Percentiles rank a stretch among this genome's conserved stretches.
Conservation (phyloP, 768 basidiomycete genomes). For the Suillus spraguei region DNA sequence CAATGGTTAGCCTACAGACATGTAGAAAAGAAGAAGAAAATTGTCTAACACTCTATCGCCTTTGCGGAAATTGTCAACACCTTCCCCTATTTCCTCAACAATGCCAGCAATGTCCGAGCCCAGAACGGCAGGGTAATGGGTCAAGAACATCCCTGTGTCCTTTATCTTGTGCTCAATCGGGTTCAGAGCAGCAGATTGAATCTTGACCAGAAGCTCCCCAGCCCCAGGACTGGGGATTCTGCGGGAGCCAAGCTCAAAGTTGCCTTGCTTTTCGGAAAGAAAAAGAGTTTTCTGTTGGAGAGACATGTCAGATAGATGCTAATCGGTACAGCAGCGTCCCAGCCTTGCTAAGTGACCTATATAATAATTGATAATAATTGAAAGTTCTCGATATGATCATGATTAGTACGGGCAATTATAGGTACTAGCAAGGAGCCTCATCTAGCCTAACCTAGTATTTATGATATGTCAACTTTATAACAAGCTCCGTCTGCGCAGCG, state of each 20-base stretch:
- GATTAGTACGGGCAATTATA: too few species aligned
- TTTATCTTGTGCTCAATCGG: conserved; percentile 49
- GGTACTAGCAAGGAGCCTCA: too few species aligned
- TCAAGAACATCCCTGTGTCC: conserved; percentile 31
- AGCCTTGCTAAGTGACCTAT: too few species aligned
- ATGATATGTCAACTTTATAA: too few species aligned
- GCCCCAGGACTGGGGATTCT: conserved; percentile 35
- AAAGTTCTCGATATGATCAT: too few species aligned
- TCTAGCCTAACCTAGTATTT: too few species aligned
- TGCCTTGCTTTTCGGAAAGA: conserved; percentile 27
- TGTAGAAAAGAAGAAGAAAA: neutral
- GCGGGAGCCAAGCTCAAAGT: conserved; percentile 32
- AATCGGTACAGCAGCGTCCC: too few species aligned
- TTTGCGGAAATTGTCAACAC: conserved; percentile 35
- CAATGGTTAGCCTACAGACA: conserved; percentile 21
- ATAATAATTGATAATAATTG: too few species aligned
- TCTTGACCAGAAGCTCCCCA: conserved; percentile 45
- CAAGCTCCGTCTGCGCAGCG: too few species aligned
- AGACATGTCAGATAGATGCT: conserved; percentile 22
- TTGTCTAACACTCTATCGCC: conserved; percentile 43
- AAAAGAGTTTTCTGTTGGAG: conserved; percentile 33
- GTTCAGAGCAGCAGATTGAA: conserved; percentile 45
- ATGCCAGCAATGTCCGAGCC: conserved; percentile 41
- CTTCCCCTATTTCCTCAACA: conserved; percentile 42
- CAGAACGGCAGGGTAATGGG: conserved; percentile 38